Percentiles rank a stretch among this genome's conserved stretches.
phyloP scores from a whole-genome alignment of 495 filamentous ascomycete species.

The Talaromyces trachyspermus region DNA sequence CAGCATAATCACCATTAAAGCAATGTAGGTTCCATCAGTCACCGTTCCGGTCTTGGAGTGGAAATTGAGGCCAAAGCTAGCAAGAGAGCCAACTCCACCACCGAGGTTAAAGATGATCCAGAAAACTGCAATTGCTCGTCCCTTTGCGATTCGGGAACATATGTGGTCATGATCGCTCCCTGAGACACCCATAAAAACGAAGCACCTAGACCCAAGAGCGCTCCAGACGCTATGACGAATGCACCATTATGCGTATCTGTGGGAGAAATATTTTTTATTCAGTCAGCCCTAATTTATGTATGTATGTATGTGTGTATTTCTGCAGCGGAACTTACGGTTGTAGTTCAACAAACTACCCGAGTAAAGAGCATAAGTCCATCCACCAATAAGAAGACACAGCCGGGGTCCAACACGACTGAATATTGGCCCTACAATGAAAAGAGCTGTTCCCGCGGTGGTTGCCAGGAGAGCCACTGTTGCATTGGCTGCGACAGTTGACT shows the following conservation, averaged over 20 bases:
- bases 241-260: conserved; percentile 66
- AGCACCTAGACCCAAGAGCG: conserved; percentile 43
- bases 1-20: conserved; percentile 39
- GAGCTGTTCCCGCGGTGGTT: conserved; percentile 31
- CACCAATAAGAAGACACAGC: conserved; percentile 32
- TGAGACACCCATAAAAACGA: conserved; percentile 47
- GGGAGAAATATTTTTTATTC: conserved; percentile 33
- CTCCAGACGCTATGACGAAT: conserved; percentile 62
- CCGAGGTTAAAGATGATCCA: conserved; percentile 52
- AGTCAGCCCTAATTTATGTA: too few species aligned
- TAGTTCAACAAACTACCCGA: conserved; percentile 34
- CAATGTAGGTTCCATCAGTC: conserved; percentile 42
- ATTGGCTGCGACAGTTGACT: conserved; percentile 34
- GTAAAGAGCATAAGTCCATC: conserved; percentile 38
- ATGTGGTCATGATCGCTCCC: conserved; percentile 51
- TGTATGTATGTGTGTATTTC: too few species aligned
- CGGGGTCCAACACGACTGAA: conserved; percentile 35
- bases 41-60: conserved; percentile 38
- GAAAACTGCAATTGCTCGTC: conserved; percentile 43
- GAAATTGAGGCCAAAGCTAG: conserved; percentile 41
- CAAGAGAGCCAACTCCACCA: conserved; percentile 41
- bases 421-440: conserved; percentile 37
- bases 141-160: conserved; percentile 43
- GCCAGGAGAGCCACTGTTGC: conserved; percentile 34
- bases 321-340: conserved; percentile 19